Evolutionary conservation across 495 filamentous ascomycete genomes (phyloP), one percentile per base, ranked within the genome.

Genomic region (Daldinia grandis): DNA sequence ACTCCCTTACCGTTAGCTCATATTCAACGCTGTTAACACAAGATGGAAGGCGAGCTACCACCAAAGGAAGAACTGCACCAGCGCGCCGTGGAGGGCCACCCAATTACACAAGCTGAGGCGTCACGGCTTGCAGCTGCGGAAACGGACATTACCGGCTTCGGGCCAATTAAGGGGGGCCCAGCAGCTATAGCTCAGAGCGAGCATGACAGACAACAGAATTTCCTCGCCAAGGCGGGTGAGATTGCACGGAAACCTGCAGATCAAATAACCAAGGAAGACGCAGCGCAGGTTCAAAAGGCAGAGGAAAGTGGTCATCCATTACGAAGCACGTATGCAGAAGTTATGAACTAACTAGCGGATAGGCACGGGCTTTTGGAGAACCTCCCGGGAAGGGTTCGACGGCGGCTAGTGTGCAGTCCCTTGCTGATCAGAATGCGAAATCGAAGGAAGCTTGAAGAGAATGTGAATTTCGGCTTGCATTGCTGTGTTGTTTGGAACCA

Each of bases 171-270:
- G 35, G 72, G 74, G 10, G 76, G 77, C 1, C 38, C 67, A 7
- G 76, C 77, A 2, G 71, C 77, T 1, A 64, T 54, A 12, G 74
- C 76, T 8, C 76, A 79, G 69, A 69, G 71, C 66, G 40, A 78
- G 54, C 72, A 76, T 59, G 77, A 78, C 63, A 58, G 59, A 24
- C 76, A 79, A 63, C 62, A 74, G 58, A 74, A 79, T 56, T 78
- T 76, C 58, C 15, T 73, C 21, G 68, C 38, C 17, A 69, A 64
- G n/a, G 71, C 78, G 0, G 71, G 74, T 17, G 69, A 79, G 35
- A 66, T 80, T 10, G 68, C 75, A 0, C 69, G 72, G 27, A 81
- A 80, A 69, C 71, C 74, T 1, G 68, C 42, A 7, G 60, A 74
- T 10, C 51, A 60, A 24, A 31, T 60, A 28, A 47, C 57, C 9